Base-by-base conservation (phyloP, 2,329 filamentous ascomycete genomes). In the Stenocarpella maydis region DNA sequence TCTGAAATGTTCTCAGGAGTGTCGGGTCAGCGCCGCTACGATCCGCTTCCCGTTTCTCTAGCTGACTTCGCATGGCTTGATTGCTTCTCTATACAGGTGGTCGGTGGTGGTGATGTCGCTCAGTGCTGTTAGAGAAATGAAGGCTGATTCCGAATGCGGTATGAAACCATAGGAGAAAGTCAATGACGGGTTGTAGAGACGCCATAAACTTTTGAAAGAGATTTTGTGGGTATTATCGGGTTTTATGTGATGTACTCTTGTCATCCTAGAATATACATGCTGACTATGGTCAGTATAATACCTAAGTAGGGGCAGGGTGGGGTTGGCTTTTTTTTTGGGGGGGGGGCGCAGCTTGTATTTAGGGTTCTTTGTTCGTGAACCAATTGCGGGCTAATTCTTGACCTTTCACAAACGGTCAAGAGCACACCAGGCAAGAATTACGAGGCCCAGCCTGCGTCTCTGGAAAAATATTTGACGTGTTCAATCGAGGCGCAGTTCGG, bases 1-100 rank as follows among this genome's bases (percentile, higher is more conserved):
- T 77, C 69, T 78, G 77, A 50, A 78, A 80, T 9, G 78, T 80
- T 65, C 78, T 79, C 41, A 67, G 60, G 47, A 73, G 65, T 34
- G 50, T 24, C 39, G n/a, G 17, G 45, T 53, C 61, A 15, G 17
- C 8, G 21, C 41, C 45, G 4, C 10, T 61, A 19, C 24, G 21
- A 17, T 9, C 6, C 26, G 15, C 24, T 15, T 47, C 24, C 34
- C 17, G 9, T 21, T 19, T 61, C 12, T n/a, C n/a, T n/a, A n/a
- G n/a, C n/a, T 45, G 41, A 8, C 12, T 61, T 12, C 26, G 39
- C 55, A 61, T 61, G 39, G 26, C n/a, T 21, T 14, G 37, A 6
- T 26, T 41, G 53, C 8, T 4, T 39, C 21, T 24, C 2, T 17
- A 26, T 21, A 58, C 21, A 21, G 9, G 2, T 41, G 7, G 9